phyloP scores from a whole-genome alignment of 345 rosid species.

The Salix suchowensis region DNA sequence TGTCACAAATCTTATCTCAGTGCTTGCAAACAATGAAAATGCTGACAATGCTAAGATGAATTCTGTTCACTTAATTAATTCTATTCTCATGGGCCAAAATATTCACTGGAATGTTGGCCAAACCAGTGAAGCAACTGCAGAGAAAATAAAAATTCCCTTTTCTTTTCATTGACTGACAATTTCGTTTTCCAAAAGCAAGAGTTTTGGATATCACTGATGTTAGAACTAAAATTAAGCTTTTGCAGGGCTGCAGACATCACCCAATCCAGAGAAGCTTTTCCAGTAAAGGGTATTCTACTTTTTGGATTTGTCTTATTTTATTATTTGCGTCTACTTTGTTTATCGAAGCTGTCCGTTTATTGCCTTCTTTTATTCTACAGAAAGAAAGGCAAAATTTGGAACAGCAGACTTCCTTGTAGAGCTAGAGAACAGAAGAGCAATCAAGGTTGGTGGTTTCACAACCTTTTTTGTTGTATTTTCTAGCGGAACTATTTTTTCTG shows the following conservation, averaged over 20 bases:
- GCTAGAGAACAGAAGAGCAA: constrained; percentile 64
- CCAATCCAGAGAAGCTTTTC: constrained; percentile 12
- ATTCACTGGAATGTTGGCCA: no score
- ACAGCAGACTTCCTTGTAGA: constrained; percentile 54
- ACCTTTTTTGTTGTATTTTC: not conserved
- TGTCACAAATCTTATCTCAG: not conserved
- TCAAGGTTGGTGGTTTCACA: constrained; percentile 50
- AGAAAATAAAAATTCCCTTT: no score
- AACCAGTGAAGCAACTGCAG: no score
- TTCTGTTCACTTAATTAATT: not conserved
- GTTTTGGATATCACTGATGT: no score
- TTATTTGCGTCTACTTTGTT: not conserved
- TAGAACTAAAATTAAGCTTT: not conserved
- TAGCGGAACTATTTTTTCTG: constrained; percentile 1
- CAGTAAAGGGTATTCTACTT: constrained; percentile 26
- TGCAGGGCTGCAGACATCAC: constrained; percentile 27
- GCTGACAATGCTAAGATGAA: not conserved
- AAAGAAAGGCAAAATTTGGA: constrained; percentile 43
- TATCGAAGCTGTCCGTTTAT: not conserved
- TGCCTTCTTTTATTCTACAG: not conserved
- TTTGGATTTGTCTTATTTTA: not conserved
- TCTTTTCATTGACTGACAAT: not conserved
- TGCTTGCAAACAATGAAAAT: not conserved
- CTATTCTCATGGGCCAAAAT: not conserved
- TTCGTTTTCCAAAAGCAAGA: no score